These are phyloP conservation scores for Teunomyces pallodes DNA, from an alignment of 805 yeast genomes.

Conservation along the genomic window DNA sequence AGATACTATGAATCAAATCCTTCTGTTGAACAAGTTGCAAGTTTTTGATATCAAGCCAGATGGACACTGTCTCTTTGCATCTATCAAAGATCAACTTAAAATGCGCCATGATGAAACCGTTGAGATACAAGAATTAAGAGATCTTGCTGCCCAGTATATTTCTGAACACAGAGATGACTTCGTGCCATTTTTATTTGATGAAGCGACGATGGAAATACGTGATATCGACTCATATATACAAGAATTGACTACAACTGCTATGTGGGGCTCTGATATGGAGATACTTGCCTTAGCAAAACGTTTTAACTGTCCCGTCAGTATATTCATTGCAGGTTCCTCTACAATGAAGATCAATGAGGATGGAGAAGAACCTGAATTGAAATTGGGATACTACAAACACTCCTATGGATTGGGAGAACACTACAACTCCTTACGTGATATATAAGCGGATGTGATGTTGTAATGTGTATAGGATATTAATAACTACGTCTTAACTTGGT, in stretches of 20 bases:
- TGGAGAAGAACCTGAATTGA: slow-evolving; percentile 51
- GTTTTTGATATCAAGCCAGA: slow-evolving; percentile 80
- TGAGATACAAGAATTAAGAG: slow-evolving; percentile 55
- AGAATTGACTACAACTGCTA: slow-evolving; percentile 70
- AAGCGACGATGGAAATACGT: slow-evolving; percentile 58
- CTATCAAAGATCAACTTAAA: slow-evolving; percentile 74
- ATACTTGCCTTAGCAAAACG: slow-evolving; percentile 73
- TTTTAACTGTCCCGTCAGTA: slow-evolving; percentile 71
- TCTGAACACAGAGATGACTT: slow-evolving; percentile 64
- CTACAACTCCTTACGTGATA: slow-evolving; percentile 63
- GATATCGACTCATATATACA: slow-evolving; percentile 67
- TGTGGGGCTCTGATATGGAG: slow-evolving; percentile 98
- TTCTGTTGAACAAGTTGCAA: slow-evolving; percentile 46
- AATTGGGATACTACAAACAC: slow-evolving; percentile 79
- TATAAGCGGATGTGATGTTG: background rate
- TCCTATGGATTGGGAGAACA: slow-evolving; percentile 92
- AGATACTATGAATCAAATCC: slow-evolving; percentile 56
- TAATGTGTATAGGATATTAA: too few species aligned
- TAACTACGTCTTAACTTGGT: too few species aligned
- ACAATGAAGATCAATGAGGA: slow-evolving; percentile 61
- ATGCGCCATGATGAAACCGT: slow-evolving; percentile 43
- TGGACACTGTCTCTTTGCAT: slow-evolving; percentile 90
- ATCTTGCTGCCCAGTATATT: slow-evolving; percentile 65
- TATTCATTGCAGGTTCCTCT: slow-evolving; percentile 75
- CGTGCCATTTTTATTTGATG: slow-evolving; percentile 81